Base-by-base conservation (phyloP, 208 protist genomes). In the Wallacemonas sp. region DNA sequence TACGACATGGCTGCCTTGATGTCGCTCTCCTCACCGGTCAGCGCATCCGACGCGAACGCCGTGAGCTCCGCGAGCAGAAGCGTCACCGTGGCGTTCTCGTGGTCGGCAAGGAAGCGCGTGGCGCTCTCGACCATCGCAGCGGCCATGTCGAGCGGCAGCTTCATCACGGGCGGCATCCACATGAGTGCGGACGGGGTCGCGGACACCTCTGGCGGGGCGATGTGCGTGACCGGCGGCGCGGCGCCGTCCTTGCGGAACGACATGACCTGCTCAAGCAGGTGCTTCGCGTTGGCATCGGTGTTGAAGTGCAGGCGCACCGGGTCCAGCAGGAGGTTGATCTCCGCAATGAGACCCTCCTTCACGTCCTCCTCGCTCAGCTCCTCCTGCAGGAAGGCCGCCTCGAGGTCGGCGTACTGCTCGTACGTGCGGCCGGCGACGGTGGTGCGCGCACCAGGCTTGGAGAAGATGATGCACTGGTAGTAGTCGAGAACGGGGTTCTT, bases 401-500 rank as follows among this genome's bases (percentile, higher is more conserved):
- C 96, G 19, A 94, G 63, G 21, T 88, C 79, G 8, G 87, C 76
- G 69, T 95, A 96, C 27, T 83, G 83, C 27, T 81, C 65, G 54
- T 94, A 95, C 30, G 75, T 69, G 2, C 29, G 54, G 21, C 88
- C 85, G 54, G 63, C 56, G 26, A 97, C 72, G 1, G 57, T 72
- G 1, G 88, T 70, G 1, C 34, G 57, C 0, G 63, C 70, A 0
- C 74, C 88, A 0, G 90, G 74, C 36, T 68, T 65, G 65, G 88
- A 61, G 60, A 98, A 97, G 30, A 99, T 69, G 47, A 99, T 82
- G 64, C 94, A 87, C 72, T 96, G 79, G 33, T 97, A 81, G 73
- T 99, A 99, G 72, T 99, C 98, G 14, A 99, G 75, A 14, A 98
- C 81, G 16, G 98, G 98, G 77, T 99, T 99, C 66, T 92, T 93